A percentile compares a stretch with the other conserved stretches of the same genome.
Evolutionary conservation across 805 yeast species (phyloP).

Genomic region (Candida parachauliodes): DNA sequence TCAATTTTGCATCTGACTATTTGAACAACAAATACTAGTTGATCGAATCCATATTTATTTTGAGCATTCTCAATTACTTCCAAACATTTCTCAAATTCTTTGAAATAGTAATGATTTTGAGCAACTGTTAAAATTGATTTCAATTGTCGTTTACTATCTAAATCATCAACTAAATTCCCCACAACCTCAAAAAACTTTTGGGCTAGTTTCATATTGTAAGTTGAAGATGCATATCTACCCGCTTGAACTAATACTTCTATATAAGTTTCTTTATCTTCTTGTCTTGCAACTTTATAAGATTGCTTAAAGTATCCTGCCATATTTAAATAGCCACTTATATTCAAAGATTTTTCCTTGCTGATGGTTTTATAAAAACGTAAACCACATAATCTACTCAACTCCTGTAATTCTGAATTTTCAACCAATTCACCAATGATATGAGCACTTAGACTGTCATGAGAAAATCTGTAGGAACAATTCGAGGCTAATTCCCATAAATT

Average conservation of each 20-base stretch:
- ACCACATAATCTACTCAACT: slow-evolving; percentile 39
- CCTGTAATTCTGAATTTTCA: slow-evolving; percentile 20
- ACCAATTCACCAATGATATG: slow-evolving; percentile 19
- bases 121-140: slow-evolving; percentile 28
- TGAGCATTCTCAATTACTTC: slow-evolving; percentile 30
- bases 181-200: slow-evolving; percentile 39
- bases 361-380: slow-evolving; percentile 30
- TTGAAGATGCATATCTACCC: slow-evolving; percentile 41
- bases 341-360: slow-evolving; percentile 13
- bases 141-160: slow-evolving; percentile 18
- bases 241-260: slow-evolving; percentile 39
- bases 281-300: slow-evolving; percentile 29
- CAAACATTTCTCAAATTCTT: slow-evolving; percentile 32
- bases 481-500: slow-evolving; percentile 33
- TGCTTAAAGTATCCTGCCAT: slow-evolving; percentile 39
- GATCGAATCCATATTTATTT: slow-evolving; percentile 27
- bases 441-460: slow-evolving; percentile 29
- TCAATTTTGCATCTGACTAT: slow-evolving; percentile 35
- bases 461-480: slow-evolving; percentile 33
- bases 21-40: slow-evolving; percentile 32
- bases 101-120: slow-evolving; percentile 25
- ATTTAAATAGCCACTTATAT: slow-evolving; percentile 23
- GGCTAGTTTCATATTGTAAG: slow-evolving; percentile 40
- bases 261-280: slow-evolving; percentile 34
- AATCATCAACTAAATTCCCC: slow-evolving; percentile 18